Percentiles rank a stretch among this genome's conserved stretches.
Evolutionary conservation across 2,329 filamentous ascomycete species (phyloP).

Genomic region (Plenodomus tracheiphilus): DNA sequence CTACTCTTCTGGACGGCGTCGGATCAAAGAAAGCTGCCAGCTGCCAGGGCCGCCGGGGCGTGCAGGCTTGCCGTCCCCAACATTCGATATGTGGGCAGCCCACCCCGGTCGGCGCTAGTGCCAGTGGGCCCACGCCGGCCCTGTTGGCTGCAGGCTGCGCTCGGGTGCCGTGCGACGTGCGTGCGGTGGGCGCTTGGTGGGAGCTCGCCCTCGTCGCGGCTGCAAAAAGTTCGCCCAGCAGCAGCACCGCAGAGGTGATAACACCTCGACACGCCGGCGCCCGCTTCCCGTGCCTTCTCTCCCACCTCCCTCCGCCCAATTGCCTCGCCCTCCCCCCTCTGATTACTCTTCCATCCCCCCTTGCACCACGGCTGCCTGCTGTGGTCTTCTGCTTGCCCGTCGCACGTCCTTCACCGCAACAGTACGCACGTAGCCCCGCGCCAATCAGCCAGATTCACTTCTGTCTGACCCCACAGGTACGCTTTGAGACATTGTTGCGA

Average conservation of each 20-base stretch:
- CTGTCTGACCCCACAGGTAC: conserved; percentile 30
- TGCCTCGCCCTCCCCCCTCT: conserved; percentile 11
- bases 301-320: too few relatives aligned
- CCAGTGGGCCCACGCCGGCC: conserved; percentile 4
- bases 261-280: conserved; percentile 22
- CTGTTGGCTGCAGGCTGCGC: too few relatives aligned
- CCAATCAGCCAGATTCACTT: conserved; percentile 42
- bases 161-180: too few relatives aligned
- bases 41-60: too few relatives aligned
- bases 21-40: too few relatives aligned
- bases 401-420: conserved; percentile 23
- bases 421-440: conserved; percentile 39
- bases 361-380: conserved; percentile 21
- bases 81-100: background rate
- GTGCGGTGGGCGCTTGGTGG: conserved; percentile 7
- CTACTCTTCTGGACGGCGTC: too few relatives aligned
- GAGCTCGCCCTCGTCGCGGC: conserved; percentile 8
- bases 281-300: conserved; percentile 22
- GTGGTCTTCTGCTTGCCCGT: conserved; percentile 8
- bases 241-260: conserved; percentile 12
- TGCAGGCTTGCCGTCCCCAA: conserved; percentile 5
- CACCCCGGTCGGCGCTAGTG: background rate
- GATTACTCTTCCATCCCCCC: conserved; percentile 16
- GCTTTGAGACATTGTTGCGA: conserved; percentile 22
- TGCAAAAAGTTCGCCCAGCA: conserved; percentile 25